Conservation (phyloP, 768 basidiomycete genomes). For the Suillus subluteus region DNA sequence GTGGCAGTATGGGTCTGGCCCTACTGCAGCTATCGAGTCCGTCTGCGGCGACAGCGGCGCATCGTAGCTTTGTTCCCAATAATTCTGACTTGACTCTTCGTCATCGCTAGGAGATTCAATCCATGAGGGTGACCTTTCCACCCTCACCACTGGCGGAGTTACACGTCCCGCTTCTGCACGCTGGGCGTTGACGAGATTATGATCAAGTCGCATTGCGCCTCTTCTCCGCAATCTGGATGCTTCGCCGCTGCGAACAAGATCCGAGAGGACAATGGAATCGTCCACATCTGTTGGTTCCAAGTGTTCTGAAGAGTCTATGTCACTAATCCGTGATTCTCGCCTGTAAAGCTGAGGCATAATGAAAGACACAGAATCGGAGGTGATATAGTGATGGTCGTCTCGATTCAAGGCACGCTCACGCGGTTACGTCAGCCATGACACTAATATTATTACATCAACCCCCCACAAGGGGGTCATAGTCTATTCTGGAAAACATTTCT, state of each 20-base stretch:
- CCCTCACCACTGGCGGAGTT: slow-evolving; percentile 32
- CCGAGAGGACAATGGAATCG: slow-evolving; percentile 71
- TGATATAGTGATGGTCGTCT: slow-evolving; percentile 30
- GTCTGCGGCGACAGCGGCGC: slow-evolving; percentile 28
- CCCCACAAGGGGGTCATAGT: neutral
- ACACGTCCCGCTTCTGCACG: slow-evolving; percentile 29
- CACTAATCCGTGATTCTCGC: slow-evolving; percentile 15
- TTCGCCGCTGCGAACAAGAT: slow-evolving; percentile 74
- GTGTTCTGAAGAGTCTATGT: slow-evolving; percentile 19
- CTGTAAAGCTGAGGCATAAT: slow-evolving; percentile 38
- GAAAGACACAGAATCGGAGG: slow-evolving; percentile 13
- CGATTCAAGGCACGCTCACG: slow-evolving; percentile 4
- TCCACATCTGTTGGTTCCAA: slow-evolving; percentile 54
- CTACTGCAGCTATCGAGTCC: slow-evolving; percentile 19
- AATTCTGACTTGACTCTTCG: slow-evolving; percentile 36
- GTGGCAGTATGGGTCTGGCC: slow-evolving; percentile 30
- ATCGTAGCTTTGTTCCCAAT: slow-evolving; percentile 39
- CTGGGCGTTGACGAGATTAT: slow-evolving; percentile 32
- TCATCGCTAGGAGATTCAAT: slow-evolving; percentile 33
- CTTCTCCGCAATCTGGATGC: slow-evolving; percentile 73
- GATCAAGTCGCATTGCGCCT: slow-evolving; percentile 71
- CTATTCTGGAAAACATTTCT: slow-evolving; percentile 9
- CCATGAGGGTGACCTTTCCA: slow-evolving; percentile 37
- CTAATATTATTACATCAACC: slow-evolving; percentile 1
- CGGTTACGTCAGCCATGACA: slow-evolving; percentile 10